Percentiles rank a stretch among this genome's conserved stretches.
Evolutionary conservation across 1,284 basidiomycete genomes (phyloP).

Genomic region (Tilletiopsis washingtonensis): DNA sequence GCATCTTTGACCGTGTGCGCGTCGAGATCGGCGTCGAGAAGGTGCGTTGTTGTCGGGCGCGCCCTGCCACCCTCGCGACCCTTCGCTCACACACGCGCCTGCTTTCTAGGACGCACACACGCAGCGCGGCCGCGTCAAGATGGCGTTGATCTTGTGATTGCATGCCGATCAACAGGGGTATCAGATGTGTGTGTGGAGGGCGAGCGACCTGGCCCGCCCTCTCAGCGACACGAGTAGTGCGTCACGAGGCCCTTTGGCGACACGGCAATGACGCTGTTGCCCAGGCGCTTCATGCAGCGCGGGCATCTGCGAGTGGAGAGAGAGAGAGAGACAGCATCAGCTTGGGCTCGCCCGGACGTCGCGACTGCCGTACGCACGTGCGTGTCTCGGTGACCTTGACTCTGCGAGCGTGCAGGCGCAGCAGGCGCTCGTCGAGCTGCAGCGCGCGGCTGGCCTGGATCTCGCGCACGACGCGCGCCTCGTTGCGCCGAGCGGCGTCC

Average conservation of each 20-base stretch:
- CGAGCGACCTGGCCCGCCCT: background rate
- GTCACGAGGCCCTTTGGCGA: slow-evolving; percentile 48
- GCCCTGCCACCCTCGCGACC: background rate
- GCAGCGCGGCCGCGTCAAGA: slow-evolving; percentile 82
- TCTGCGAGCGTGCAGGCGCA: slow-evolving; percentile 66
- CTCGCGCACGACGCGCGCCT: slow-evolving; percentile 54
- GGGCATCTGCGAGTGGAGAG: slow-evolving; percentile 62
- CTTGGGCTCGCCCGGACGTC: slow-evolving; percentile 45
- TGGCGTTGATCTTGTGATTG: slow-evolving; percentile 58
- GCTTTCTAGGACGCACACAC: slow-evolving; percentile 68
- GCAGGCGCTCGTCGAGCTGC: slow-evolving; percentile 63
- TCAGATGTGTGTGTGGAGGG: too few species aligned
- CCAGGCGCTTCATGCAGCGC: slow-evolving; percentile 87
- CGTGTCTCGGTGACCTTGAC: slow-evolving; percentile 84
- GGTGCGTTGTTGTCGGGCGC: background rate
- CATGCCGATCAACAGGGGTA: background rate
- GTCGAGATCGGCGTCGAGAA: slow-evolving; percentile 88
- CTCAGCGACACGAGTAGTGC: slow-evolving; percentile 40
- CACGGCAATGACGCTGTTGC: slow-evolving; percentile 87
- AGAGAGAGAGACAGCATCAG: too few species aligned
- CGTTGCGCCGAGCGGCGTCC: slow-evolving; percentile 14
- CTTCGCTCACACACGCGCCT: background rate
- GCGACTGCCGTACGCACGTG: too few species aligned
- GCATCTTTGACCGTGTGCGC: slow-evolving; percentile 79
- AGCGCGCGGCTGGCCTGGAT: slow-evolving; percentile 65